Base-by-base conservation (phyloP, 768 basidiomycete species). In the Pholiota molesta region DNA sequence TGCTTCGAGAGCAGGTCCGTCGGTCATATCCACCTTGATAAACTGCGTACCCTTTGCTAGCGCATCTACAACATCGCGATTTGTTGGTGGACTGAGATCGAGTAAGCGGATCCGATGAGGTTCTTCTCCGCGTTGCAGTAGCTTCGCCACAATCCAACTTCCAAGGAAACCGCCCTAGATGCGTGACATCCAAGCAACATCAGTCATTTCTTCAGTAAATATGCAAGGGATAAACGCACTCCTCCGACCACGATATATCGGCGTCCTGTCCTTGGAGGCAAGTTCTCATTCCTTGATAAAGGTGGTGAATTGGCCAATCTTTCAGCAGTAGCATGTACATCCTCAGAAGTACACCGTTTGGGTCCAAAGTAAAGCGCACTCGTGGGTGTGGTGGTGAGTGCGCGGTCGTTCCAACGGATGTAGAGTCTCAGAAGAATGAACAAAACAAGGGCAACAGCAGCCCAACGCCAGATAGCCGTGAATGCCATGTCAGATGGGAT, bases 171-270 rank as follows among this genome's bases (percentile, higher is more conserved):
- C 91, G 4, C 86, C 84, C 90, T 91, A 52, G 16, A 60, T 11
- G 26, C 26, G 26, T 26, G 4, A 26, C 26, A 26, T 26, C 26
- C 26, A 26, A 26, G 26, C 26, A 4, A 26, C 26, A 26, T 26
- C 26, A 26, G 26, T 26, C 26, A 26, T 26, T 54, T 47, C 21
- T 7, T 8, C 33, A 55, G 11, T 9, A 49, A 42, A 55, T 31
- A 21, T 59, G 11, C 49, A 26, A 55, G 7, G 16, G 28, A 7
- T 21, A 42, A 47, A 82, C 84, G 63, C 69, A 90, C 89, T 66
- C 91, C 91, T 59, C 91, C 91, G 39, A 90, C 81, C 4, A 93
- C 80, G 61, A 92, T 90, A 70, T 93, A 92, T 53, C 86, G 79
- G 59, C 91, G 80, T 19, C 89, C 90, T 0, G 91, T 93, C 72